Evolutionary conservation across 2,329 filamentous ascomycete genomes (phyloP), one percentile per base, ranked within the genome.

Genomic region (Calonectria pteridis): DNA sequence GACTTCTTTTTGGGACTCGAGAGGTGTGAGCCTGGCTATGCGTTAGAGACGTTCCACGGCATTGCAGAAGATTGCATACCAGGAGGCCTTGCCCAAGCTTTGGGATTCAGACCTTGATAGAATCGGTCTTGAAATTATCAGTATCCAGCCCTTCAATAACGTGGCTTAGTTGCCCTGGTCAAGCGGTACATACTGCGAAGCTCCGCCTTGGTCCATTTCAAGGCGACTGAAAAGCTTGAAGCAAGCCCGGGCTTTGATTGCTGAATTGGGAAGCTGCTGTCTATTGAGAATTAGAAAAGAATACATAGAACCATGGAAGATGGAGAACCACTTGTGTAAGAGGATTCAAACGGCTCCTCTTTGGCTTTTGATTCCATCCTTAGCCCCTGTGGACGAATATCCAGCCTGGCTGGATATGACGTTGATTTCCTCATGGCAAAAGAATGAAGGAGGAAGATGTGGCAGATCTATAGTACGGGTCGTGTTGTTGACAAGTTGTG

Each of bases 161-260:
- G 1, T 7, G 16, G 35, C 9, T 14, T 49, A n/a, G 2, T 37
- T 18, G 10, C 14, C 40, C 5, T 18, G 16, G 2, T 40, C 4
- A 23, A 23, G 11, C 3, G 14, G 26, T 40, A 37, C 72, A 26
- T 71, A 73, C 73, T 58, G 29, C 69, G 51, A 46, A 75, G 23
- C 35, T 75, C 73, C 2, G 59, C 26, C 29, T 70, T 75, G n/a
- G 73, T 73, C 67, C 67, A 33, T 40, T 73, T 69, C 73, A 72
- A 59, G 18, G 49, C 55, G n/a, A 29, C n/a, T 18, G 68, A 59
- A 29, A 71, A 46, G 6, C 37, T 23, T 14, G 37, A n/a, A 9
- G 40, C 51, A n/a, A 26, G 2, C 16, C 62, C 69, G 5, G 10
- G 1, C 7, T 58, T 40, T 7, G 50, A 18, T 55, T 49, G n/a